phyloP scores from a whole-genome alignment of 1,284 basidiomycete genomes.

The Abortiporus biennis region DNA sequence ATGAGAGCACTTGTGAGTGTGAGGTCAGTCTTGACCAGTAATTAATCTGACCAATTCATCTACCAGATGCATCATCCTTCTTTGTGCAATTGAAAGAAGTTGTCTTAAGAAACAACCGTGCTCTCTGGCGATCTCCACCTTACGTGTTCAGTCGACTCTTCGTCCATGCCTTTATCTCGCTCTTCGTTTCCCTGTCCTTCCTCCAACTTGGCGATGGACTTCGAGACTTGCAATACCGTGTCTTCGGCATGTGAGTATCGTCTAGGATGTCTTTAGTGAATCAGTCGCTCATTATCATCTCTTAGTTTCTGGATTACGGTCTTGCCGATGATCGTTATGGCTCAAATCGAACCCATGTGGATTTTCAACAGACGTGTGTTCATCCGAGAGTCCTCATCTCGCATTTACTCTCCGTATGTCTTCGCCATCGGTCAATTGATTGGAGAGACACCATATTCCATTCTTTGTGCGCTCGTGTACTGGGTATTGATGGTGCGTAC shows the following conservation, averaged over 20 bases:
- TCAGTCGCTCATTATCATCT: constrained; percentile 7
- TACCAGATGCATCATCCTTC: constrained; percentile 70
- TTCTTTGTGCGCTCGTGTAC: constrained; percentile 69
- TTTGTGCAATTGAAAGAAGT: constrained; percentile 76
- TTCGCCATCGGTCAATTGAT: constrained; percentile 81
- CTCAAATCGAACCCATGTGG: constrained; percentile 83
- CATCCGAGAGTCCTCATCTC: constrained; percentile 56
- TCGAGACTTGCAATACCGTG: constrained; percentile 78
- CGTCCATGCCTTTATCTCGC: constrained; percentile 69
- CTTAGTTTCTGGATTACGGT: constrained; percentile 64
- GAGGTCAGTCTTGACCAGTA: background rate
- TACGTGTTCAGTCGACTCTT: constrained; percentile 83
- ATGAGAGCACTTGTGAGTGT: constrained; percentile 25
- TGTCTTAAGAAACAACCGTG: constrained; percentile 64
- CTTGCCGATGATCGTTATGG: constrained; percentile 72
- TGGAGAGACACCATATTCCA: constrained; percentile 78
- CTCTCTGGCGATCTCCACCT: constrained; percentile 80
- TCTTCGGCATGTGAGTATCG: constrained; percentile 64
- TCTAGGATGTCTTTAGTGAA: background rate
- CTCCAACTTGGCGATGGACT: constrained; percentile 66
- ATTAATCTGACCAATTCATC: background rate
- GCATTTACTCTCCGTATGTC: constrained; percentile 75
- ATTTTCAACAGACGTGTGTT: constrained; percentile 67
- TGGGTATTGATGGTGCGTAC: constrained; percentile 80
- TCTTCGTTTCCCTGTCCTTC: constrained; percentile 83